Evolutionary conservation across 2,329 filamentous ascomycete genomes (phyloP).

Genomic region (Fusarium solani-melongenae): DNA sequence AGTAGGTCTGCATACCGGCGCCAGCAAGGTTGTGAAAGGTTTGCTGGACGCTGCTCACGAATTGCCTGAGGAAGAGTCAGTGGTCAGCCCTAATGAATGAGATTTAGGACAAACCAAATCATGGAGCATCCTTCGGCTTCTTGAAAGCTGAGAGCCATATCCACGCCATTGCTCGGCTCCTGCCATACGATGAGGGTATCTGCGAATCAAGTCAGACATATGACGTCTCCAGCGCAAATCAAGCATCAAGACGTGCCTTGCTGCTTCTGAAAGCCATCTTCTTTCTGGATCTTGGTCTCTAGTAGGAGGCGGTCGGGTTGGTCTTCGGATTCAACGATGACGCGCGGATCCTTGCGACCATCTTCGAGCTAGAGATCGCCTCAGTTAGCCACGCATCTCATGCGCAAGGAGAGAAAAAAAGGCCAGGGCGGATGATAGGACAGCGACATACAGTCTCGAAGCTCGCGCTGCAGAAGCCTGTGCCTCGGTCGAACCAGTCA

Average conservation of each 20-base stretch:
- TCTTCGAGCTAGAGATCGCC: constrained; percentile 59
- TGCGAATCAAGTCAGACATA: constrained; percentile 54
- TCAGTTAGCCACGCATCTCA: constrained; percentile 41
- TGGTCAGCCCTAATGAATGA: background rate
- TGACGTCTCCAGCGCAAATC: constrained; percentile 30
- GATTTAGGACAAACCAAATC: constrained; percentile 76
- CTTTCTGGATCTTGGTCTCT: constrained; percentile 89
- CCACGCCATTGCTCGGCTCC: constrained; percentile 81
- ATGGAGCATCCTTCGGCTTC: constrained; percentile 92
- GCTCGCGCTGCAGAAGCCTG: constrained; percentile 90
- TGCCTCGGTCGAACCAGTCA: constrained; percentile 99
- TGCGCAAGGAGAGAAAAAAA: constrained; percentile 22
- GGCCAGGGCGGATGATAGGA: constrained; percentile 15
- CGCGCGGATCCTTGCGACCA: constrained; percentile 82
- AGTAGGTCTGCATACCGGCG: constrained; percentile 63
- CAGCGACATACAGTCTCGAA: constrained; percentile 74
- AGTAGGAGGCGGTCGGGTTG: constrained; percentile 84
- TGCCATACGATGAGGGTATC: constrained; percentile 99
- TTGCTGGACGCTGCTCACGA: constrained; percentile 87
- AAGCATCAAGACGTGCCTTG: constrained; percentile 73
- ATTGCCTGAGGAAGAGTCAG: constrained; percentile 73
- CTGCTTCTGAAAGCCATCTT: constrained; percentile 98
- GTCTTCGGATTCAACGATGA: constrained; percentile 94
- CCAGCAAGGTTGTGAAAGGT: constrained; percentile 70
- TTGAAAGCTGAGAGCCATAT: constrained; percentile 99